phyloP scores from a whole-genome alignment of 1,284 basidiomycete species.

The Inonotus obliquus region DNA sequence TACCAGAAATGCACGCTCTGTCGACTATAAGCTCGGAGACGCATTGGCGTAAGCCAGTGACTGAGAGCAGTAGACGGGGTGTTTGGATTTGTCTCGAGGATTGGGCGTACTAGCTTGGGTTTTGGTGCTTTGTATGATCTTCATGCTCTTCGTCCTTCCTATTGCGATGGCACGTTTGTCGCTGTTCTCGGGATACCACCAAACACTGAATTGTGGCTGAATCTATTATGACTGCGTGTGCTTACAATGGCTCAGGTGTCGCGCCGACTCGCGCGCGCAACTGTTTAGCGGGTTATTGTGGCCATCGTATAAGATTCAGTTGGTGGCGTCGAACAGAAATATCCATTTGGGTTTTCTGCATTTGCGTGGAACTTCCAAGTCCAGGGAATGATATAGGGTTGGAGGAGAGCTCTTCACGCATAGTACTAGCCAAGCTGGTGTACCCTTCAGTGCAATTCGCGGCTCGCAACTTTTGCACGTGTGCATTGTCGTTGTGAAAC shows the following conservation, averaged over 20 bases:
- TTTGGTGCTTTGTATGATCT: background rate
- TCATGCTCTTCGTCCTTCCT: background rate
- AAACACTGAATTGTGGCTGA: no score
- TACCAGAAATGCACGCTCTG: conserved; percentile 39
- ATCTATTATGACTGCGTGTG: no score
- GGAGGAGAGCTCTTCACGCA: background rate
- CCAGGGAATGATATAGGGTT: background rate
- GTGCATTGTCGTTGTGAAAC: conserved; percentile 31
- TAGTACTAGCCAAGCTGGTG: background rate
- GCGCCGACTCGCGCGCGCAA: no score
- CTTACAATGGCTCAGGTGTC: no score
- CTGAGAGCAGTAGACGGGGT: background rate
- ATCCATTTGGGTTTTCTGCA: no score
- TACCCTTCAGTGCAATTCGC: conserved; percentile 49
- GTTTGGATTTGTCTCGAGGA: conserved; percentile 8
- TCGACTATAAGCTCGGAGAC: no score
- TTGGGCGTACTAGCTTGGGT: background rate
- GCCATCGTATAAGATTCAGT: no score
- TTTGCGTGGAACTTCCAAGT: no score
- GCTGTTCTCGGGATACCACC: no score
- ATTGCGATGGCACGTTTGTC: background rate
- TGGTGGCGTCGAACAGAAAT: no score
- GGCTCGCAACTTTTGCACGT: conserved; percentile 30
- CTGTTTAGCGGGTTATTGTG: no score
- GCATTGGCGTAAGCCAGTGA: no score